A percentile compares a stretch with the other conserved stretches of the same genome.
phyloP scores from a whole-genome alignment of 768 basidiomycete genomes.

The Melanogaster broomeanus region DNA sequence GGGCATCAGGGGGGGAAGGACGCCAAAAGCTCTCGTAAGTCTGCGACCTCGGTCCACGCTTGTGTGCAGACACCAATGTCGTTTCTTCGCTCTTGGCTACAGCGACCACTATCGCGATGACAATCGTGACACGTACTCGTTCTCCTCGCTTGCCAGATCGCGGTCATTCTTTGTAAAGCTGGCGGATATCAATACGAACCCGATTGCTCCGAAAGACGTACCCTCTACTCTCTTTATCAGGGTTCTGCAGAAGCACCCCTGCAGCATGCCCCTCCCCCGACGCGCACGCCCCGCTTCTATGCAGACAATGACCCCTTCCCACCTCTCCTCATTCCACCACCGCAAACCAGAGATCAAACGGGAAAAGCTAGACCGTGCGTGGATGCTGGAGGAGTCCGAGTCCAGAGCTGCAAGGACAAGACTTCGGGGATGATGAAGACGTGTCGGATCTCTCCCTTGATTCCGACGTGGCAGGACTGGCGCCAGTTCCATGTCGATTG shows the following conservation, averaged over 20 bases:
- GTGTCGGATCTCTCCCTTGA: conserved; percentile 21
- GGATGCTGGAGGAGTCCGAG: conserved; percentile 44
- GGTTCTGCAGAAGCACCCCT: conserved; percentile 31
- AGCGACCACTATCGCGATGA: conserved; percentile 8
- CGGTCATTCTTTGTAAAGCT: conserved; percentile 47
- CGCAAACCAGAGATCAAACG: conserved; percentile 22
- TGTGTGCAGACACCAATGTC: neutral
- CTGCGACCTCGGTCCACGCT: neutral
- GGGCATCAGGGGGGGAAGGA: conserved; percentile 5
- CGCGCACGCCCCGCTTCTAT: conserved; percentile 34
- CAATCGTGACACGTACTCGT: conserved; percentile 37
- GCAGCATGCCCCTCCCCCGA: conserved; percentile 18
- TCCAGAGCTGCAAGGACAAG: conserved; percentile 23
- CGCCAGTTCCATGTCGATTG: conserved; percentile 56
- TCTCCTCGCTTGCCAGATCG: conserved; percentile 41
- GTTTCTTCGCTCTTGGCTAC: neutral
- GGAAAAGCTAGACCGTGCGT: conserved; percentile 37
- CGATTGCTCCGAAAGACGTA: conserved; percentile 34
- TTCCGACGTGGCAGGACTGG: conserved; percentile 42
- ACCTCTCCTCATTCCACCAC: conserved; percentile 33
- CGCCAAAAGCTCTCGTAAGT: conserved; percentile 16
- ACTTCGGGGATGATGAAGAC: conserved; percentile 34
- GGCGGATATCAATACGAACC: conserved; percentile 27
- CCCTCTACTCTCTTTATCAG: conserved; percentile 44
- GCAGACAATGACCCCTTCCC: conserved; percentile 33